Conservation (phyloP, 192 early-diverging fungal species). For the Backusella liffmaniae region DNA sequence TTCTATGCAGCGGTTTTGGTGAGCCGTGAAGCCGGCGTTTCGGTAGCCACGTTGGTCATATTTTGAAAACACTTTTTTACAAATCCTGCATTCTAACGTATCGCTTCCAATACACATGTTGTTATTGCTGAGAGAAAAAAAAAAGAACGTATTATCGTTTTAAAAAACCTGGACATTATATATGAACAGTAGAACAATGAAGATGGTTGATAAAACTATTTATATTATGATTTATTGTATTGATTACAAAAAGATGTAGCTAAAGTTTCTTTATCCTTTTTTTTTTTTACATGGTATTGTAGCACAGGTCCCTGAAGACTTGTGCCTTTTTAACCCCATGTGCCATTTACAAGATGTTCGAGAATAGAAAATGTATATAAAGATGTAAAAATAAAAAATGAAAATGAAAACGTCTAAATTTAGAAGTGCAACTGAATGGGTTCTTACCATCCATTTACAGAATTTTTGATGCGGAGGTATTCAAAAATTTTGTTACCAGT, state of each 20-base stretch:
- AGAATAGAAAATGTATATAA: background rate
- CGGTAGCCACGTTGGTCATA: slow-evolving; percentile 30
- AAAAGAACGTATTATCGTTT: background rate
- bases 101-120: background rate
- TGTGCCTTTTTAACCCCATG: background rate
- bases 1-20: slow-evolving; percentile 24
- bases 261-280: background rate
- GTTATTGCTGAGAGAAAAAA: background rate
- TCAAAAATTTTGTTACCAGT: slow-evolving; percentile 45
- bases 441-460: slow-evolving; percentile 22
- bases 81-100: slow-evolving; percentile 10
- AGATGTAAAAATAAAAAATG: background rate
- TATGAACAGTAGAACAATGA: slow-evolving; percentile 1
- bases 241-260: slow-evolving; percentile 6
- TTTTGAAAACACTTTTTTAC: slow-evolving; percentile 15
- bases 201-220: slow-evolving; percentile 5
- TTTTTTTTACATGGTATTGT: background rate
- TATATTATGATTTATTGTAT: slow-evolving; percentile 10
- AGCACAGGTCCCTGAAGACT: background rate
- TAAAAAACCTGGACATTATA: background rate
- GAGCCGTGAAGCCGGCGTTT: slow-evolving; percentile 25
- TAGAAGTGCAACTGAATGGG: background rate
- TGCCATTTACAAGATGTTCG: background rate
- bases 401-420: background rate
- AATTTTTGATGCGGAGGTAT: slow-evolving; percentile 37